These are phyloP conservation scores for Diutina siamensis DNA, from an alignment of 1,139 yeast genomes.

Conservation along the genomic window DNA sequence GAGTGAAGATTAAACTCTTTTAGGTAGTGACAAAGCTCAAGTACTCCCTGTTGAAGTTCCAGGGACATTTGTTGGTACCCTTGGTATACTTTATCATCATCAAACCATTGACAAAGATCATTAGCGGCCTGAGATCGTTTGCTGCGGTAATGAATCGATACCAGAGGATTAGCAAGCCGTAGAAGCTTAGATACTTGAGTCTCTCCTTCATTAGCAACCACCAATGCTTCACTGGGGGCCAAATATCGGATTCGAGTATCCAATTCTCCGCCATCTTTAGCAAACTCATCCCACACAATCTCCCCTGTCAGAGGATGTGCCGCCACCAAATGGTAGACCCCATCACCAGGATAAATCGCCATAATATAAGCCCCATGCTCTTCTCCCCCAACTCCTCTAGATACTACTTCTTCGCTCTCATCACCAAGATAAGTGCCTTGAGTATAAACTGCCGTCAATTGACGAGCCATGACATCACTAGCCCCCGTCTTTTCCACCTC, in stretches of 20 bases:
- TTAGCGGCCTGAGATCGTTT: not conserved
- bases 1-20: conserved; percentile 49
- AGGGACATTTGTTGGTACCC: not conserved
- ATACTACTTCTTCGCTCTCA: conserved; percentile 14
- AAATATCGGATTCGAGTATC: conserved; percentile 67
- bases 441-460: conserved; percentile 65
- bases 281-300: conserved; percentile 56
- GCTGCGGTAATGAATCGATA: not conserved
- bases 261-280: conserved; percentile 44
- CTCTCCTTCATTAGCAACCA: conserved; percentile 21
- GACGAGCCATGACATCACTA: conserved; percentile 44
- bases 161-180: not conserved
- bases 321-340: conserved; percentile 40
- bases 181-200: not conserved
- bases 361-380: conserved; percentile 18
- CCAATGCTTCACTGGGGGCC: conserved; percentile 60
- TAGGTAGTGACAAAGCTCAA: conserved; percentile 41
- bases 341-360: conserved; percentile 12
- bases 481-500: conserved; percentile 24
- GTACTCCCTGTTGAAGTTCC: conserved; percentile 30
- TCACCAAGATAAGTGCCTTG: conserved; percentile 75
- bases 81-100: not conserved
- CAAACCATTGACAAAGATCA: not conserved
- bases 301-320: conserved; percentile 75
- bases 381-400: not conserved